Percentiles rank a stretch among this genome's conserved stretches.
Evolutionary conservation across 768 basidiomycete genomes (phyloP).

Genomic region (Kwoniella shandongensis): DNA sequence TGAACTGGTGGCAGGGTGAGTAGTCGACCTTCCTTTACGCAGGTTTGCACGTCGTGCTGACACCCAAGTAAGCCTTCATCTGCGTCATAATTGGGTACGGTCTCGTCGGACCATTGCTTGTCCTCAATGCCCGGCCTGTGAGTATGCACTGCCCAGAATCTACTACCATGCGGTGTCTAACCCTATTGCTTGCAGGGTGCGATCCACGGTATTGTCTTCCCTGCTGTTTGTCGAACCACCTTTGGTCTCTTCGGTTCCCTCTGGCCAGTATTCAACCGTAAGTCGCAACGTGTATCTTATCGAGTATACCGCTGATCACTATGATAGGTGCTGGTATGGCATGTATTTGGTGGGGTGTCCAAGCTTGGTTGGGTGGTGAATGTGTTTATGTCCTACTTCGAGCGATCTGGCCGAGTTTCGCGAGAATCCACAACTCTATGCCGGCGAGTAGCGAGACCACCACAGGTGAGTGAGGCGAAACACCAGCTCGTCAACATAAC

Average conservation of each 20-base stretch:
- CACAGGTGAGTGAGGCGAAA: constrained; percentile 67
- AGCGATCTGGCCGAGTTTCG: constrained; percentile 69
- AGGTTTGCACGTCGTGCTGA: not conserved
- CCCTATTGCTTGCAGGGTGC: constrained; percentile 58
- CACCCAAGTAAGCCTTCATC: constrained; percentile 63
- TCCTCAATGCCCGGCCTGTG: constrained; percentile 68
- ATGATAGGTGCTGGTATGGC: constrained; percentile 36
- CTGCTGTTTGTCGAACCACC: constrained; percentile 59
- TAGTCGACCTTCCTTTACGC: not conserved
- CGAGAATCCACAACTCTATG: constrained; percentile 61
- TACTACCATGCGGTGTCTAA: not conserved
- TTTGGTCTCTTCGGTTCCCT: constrained; percentile 76
- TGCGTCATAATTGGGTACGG: constrained; percentile 60
- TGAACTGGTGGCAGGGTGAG: constrained; percentile 41
- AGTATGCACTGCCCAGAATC: constrained; percentile 3
- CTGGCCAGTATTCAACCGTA: constrained; percentile 68
- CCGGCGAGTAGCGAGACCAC: constrained; percentile 72
- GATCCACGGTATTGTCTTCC: constrained; percentile 66
- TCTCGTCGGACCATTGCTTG: constrained; percentile 68
- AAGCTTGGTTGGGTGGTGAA: constrained; percentile 73
- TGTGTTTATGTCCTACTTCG: constrained; percentile 73
- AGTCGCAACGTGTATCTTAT: constrained; percentile 10
- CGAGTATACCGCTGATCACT: not conserved
- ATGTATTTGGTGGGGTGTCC: constrained; percentile 53
- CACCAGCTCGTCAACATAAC: too few relatives aligned